Evolutionary conservation across 352 stramenopile species (phyloP), one percentile per base, ranked within the genome.

Genomic region (Pythium brachiatum): DNA sequence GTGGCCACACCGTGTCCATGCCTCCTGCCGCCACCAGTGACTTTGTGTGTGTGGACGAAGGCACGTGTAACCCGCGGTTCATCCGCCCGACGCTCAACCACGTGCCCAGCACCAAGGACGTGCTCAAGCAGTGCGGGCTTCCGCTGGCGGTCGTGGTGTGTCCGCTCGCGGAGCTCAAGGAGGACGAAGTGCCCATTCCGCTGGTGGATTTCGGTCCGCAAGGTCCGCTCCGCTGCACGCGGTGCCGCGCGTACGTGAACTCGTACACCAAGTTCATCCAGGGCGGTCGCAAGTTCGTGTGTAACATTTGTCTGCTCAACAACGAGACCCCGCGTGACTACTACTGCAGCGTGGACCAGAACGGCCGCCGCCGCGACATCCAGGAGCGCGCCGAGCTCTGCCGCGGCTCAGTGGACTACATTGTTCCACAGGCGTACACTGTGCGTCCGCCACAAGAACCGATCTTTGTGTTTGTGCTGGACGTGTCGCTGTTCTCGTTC

Each of bases 181-280:
- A 91, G 20, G 87, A 92, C 47, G 89, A 97, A 54, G 55, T 88
- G 29, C 82, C 88, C 7, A 90, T 96, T 54, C 84, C 81, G 16
- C 62, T 96, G 2, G 88, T 97, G 47, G 89, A 97, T 63, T 95
- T 96, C 72, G 88, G 89, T 3, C 73, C 78, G 18, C 86, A 55
- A 1, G 89, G 89, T 2, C 89, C 89, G 8, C 72, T 94, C 23
- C 82, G 89, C 44, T 97, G 89, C 75, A 90, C 79, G 18, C 81
- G 86, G 2, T 97, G 89, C 75, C 73, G 73, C 47, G 87, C 83
- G 43, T 97, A 96, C 69, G 84, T 97, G 26, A 96, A 94, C 64
- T 89, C 77, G 29, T 97, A 92, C 62, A 94, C 83, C 29, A 90
- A 89, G 63, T 96, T 93, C 67, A 89, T 92, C 48, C 78, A 96